Base-by-base conservation (phyloP, 2,329 filamentous ascomycete genomes). In the Paraphaeosphaeria minitans region DNA sequence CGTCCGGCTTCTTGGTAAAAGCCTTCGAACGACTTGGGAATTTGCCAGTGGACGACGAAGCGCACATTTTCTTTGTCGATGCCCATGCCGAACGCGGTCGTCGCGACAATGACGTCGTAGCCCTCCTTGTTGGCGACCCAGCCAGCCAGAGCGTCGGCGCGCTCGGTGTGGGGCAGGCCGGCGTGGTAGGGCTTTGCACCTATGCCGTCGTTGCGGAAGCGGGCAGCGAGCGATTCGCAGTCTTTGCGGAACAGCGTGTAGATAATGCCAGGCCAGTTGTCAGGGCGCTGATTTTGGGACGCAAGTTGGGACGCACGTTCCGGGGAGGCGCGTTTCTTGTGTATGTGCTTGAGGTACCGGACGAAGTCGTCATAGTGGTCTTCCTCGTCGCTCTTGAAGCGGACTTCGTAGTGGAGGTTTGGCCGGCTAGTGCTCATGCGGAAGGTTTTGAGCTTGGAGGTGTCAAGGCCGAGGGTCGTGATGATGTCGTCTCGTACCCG, bases 1-100 rank as follows among this genome's bases (percentile, higher is more conserved):
- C 94, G 89, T 0, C 94, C 94, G 1, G 92, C 93, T 82, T 98
- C 94, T 78, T 98, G 94, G 70, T 97, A 97, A 73, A 95, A 97
- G 1, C 93, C 92, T 75, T 98, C 94, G 73, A 98, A 97, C 3
- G 90, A 95, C 72, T 96, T 96, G 10, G 94, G 92, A 10, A 97
- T 84, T 59, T 92, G 90, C 93, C 94, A 98, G 77, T 98, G 94
- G 1, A 95, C 88, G 0, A 98, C 93, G 69, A 97, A 97, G 2
- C 94, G 90, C 12, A 98, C 94, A 67, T 96, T 90, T 53, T 95
- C 88, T 76, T 97, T 97, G 77, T 98, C 93, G 64, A 98, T 97
- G 27, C 94, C 94, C 94, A 98, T 98, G 2, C 94, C 94, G 70
- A 98, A 98, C 0, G 94, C 94, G 1, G 92, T 98, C 0, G 94